Conservation (phyloP, 352 stramenopile genomes). For the Phytophthora cactorum region DNA sequence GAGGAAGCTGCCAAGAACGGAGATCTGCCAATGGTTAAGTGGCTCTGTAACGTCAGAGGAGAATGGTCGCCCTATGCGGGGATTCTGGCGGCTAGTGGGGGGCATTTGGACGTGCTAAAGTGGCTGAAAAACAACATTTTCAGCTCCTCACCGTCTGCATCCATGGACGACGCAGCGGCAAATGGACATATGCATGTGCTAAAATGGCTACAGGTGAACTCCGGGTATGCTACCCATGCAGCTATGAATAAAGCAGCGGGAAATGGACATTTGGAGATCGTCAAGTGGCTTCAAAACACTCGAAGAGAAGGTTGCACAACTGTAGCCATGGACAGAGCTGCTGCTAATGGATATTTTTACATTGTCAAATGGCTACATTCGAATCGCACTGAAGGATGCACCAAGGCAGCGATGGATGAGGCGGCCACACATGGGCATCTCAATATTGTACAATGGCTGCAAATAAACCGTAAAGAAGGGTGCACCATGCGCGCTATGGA, state of each 20-base stretch:
- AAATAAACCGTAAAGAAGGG: slow-evolving; percentile 32
- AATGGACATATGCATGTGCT: slow-evolving; percentile 33
- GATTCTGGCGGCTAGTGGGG: slow-evolving; percentile 36
- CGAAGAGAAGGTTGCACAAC: slow-evolving; percentile 40
- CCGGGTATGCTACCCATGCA: slow-evolving; percentile 14
- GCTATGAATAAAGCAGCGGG: slow-evolving; percentile 42
- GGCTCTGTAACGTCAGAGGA: slow-evolving; percentile 39
- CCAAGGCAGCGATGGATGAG: slow-evolving; percentile 41
- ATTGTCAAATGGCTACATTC: slow-evolving; percentile 40
- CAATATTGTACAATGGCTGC: slow-evolving; percentile 34
- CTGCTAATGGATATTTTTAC: slow-evolving; percentile 33
- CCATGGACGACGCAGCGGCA: slow-evolving; percentile 38
- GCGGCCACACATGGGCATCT: slow-evolving; percentile 35
- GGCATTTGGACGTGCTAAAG: slow-evolving; percentile 43
- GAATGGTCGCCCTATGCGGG: slow-evolving; percentile 45
- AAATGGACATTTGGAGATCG: slow-evolving; percentile 37
- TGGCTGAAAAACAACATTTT: slow-evolving; percentile 37
- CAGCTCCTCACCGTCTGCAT: slow-evolving; percentile 27
- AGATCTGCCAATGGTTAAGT: slow-evolving; percentile 42
- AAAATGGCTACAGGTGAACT: slow-evolving; percentile 36
- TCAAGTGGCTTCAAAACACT: slow-evolving; percentile 38
- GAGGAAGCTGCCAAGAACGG: slow-evolving; percentile 43
- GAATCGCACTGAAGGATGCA: slow-evolving; percentile 37
- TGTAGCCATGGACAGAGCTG: slow-evolving; percentile 36
- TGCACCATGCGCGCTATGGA: slow-evolving; percentile 39